Evolutionary conservation across 2,329 filamentous ascomycete genomes (phyloP), one percentile per base, ranked within the genome.

Genomic region (Gaeumannomyces sp.): DNA sequence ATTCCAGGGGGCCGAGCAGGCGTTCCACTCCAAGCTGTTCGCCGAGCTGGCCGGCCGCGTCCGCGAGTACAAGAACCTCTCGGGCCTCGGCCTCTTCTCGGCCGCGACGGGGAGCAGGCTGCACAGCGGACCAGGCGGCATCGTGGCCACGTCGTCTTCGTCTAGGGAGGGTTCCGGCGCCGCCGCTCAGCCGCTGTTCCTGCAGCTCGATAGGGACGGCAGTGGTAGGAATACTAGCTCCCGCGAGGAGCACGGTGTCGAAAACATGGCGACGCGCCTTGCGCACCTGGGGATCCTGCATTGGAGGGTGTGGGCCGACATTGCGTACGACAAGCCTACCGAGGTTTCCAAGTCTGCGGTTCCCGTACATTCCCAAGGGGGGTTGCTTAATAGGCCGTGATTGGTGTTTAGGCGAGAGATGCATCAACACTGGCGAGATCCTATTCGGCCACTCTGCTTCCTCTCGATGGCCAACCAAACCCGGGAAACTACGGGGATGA

Each of bases 201-300:
- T 61, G 3, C 60, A 61, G 60, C n/a, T 61, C 6, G 60, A 61
- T 27, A 35, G 60, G 25, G 45, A 53, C 22, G 45, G 22, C 22
- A 27, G n/a, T 4, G 19, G 33, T 4, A 35, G 60, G 60, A 35
- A 61, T 35, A 79, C 81, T 25, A 79, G 81, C 64, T 74, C 76
- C 11, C 79, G 82, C 59, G 83, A 85, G 62, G 83, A 86, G 61
- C 80, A 78, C 59, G 80, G 82, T 38, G 72, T 90, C 53, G 81
- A 83, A 58, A 88, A 92, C 66, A 85, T 97, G 74, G 87, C 91
- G 1, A 89, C 88, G 59, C 87, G 91, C 60, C 82, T 97, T 62
- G 89, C 92, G 8, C 94, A 97, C 72, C 86, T 97, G 59, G 87
- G 91, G 19, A 83, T 95, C 7, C 78, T 98, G 29, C 93, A 97